A percentile compares a stretch with the other conserved stretches of the same genome.
Conservation (phyloP, 495 filamentous ascomycete species). For the Tetracladium setigerum region DNA sequence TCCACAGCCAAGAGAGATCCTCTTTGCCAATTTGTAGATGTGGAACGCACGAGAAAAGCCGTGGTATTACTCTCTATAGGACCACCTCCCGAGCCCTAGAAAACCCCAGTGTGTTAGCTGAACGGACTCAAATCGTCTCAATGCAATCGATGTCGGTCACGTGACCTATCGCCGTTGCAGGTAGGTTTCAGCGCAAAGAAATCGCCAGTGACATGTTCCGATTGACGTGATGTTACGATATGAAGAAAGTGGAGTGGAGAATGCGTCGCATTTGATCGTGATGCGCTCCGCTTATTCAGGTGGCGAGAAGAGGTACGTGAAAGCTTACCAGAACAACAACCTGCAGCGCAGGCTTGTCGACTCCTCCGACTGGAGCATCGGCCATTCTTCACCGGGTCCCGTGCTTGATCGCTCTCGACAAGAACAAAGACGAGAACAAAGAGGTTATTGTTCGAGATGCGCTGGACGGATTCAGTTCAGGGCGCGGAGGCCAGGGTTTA, state of each 20-base stretch:
- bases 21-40: constrained; percentile 65
- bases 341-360: constrained; percentile 50
- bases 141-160: neutral
- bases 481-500: no score
- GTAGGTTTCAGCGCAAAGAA: neutral
- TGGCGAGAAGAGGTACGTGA: no score
- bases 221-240: no score
- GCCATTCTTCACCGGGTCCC: no score
- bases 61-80: constrained; percentile 86
- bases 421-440: no score
- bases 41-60: constrained; percentile 78
- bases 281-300: no score
- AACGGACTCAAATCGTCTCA: constrained; percentile 3
- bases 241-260: no score
- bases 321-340: constrained; percentile 73
- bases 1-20: constrained; percentile 84
- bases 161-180: neutral
- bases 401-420: no score
- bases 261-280: no score
- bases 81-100: constrained; percentile 82
- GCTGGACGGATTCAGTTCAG: no score
- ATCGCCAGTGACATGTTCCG: constrained; percentile 8
- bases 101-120: constrained; percentile 5
- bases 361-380: neutral
- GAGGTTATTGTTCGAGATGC: no score